Evolutionary conservation across 140 eudicot genomes (phyloP).

Genomic region (Anethum foeniculum): DNA sequence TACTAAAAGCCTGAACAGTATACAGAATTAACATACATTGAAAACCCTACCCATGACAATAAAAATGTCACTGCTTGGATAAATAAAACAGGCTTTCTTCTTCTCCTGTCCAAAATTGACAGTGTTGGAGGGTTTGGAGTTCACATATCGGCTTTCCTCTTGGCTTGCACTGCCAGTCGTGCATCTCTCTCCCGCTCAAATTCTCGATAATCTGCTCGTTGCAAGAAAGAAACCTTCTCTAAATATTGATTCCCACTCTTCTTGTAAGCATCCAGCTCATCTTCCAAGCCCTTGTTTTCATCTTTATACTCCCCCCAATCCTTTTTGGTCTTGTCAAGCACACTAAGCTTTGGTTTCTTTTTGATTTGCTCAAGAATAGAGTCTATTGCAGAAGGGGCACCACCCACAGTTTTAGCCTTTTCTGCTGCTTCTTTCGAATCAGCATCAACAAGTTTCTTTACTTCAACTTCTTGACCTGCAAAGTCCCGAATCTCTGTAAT

Average conservation of each 20-base stretch:
- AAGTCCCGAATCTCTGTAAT: slow-evolving; percentile 78
- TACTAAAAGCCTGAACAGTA: neutral
- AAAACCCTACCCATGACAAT: neutral
- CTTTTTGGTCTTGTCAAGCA: slow-evolving; percentile 93
- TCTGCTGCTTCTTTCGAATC: slow-evolving; percentile 53
- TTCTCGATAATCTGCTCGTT: slow-evolving; percentile 84
- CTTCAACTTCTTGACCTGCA: slow-evolving; percentile 84
- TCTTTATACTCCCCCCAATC: slow-evolving; percentile 98
- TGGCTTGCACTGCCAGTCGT: slow-evolving; percentile 76
- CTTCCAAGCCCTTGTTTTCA: slow-evolving; percentile 75
- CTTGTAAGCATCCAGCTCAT: slow-evolving; percentile 88
- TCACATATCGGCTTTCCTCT: slow-evolving; percentile 62
- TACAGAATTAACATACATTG: neutral
- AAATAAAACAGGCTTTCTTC: neutral
- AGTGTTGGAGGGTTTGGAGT: slow-evolving; percentile 6
- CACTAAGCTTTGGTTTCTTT: slow-evolving; percentile 87
- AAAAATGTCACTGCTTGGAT: neutral
- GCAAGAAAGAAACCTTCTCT: slow-evolving; percentile 68
- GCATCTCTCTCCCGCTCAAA: slow-evolving; percentile 91
- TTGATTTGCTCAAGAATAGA: slow-evolving; percentile 82
- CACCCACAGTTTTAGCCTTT: slow-evolving; percentile 49
- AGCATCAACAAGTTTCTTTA: slow-evolving; percentile 74
- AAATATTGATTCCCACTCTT: slow-evolving; percentile 88
- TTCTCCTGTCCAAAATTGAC: neutral
- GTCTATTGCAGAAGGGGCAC: slow-evolving; percentile 75